Evolutionary conservation across 2,329 filamentous ascomycete species (phyloP).

Genomic region (Colletotrichum karsti): DNA sequence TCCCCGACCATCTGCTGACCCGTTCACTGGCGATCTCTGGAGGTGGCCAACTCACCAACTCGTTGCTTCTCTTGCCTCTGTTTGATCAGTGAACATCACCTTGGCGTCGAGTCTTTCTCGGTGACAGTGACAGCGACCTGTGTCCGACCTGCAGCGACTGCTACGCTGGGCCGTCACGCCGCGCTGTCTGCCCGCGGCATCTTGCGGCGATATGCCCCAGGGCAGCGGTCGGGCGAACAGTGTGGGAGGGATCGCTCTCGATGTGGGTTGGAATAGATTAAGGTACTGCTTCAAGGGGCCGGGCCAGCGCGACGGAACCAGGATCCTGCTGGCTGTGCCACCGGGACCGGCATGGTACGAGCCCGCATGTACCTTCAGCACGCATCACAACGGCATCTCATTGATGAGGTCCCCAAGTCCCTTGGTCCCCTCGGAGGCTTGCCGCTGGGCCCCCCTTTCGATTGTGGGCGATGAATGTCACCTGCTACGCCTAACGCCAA

Average conservation of each 20-base stretch:
- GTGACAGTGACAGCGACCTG: conserved; percentile 24
- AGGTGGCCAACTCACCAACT: not conserved
- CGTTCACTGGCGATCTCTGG: not conserved
- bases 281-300: conserved; percentile 29
- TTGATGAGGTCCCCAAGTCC: not conserved
- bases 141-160: conserved; percentile 4
- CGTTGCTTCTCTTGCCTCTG: conserved; percentile 19
- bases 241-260: conserved; percentile 24
- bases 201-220: conserved; percentile 9
- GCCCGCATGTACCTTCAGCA: not conserved
- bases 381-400: too few relatives aligned
- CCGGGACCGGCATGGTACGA: not conserved
- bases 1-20: not conserved
- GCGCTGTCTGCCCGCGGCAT: conserved; percentile 3
- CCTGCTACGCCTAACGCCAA: conserved; percentile 1
- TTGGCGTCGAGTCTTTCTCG: not conserved
- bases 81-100: not conserved
- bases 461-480: too few relatives aligned
- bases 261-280: conserved; percentile 28
- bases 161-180: conserved; percentile 10
- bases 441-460: conserved; percentile 5
- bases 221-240: conserved; percentile 15
- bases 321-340: conserved; percentile 23
- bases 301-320: conserved; percentile 17
- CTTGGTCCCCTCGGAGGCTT: not conserved